phyloP scores from a whole-genome alignment of 345 rosid genomes.

The Eucalyptus pauciflora region DNA sequence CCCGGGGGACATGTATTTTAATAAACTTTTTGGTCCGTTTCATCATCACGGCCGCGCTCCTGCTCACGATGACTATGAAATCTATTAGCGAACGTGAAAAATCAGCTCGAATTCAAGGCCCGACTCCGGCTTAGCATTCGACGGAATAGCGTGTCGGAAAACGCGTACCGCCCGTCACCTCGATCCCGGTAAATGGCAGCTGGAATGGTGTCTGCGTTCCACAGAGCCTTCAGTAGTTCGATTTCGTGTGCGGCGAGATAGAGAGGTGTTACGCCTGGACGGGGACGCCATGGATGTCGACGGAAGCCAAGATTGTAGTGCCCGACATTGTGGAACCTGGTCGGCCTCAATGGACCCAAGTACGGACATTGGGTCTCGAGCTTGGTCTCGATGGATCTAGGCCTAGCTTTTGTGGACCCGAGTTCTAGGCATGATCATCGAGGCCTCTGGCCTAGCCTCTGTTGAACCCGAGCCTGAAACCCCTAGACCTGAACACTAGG shows the following conservation, averaged over 20 bases:
- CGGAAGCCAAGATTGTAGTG: not conserved
- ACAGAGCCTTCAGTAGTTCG: not conserved
- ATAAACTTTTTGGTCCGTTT: not conserved
- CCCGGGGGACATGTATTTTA: not conserved
- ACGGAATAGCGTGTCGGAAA: not conserved
- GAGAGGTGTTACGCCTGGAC: not conserved
- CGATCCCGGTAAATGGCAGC: too few species aligned
- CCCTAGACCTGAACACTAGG: not conserved
- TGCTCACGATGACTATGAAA: too few species aligned
- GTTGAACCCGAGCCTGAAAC: fast-evolving
- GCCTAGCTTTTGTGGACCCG: not conserved
- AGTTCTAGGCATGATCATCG: fast-evolving
- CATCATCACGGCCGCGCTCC: not conserved
- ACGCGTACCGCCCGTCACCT: not conserved
- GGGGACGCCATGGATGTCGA: not conserved
- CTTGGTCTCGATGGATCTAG: too few species aligned
- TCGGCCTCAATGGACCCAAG: not conserved
- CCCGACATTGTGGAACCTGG: not conserved
- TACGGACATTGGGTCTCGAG: not conserved
- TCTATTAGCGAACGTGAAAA: too few species aligned
- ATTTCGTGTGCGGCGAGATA: not conserved
- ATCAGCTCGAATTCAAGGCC: not conserved
- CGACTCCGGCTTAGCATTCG: not conserved
- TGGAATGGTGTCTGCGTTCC: not conserved
- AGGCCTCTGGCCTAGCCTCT: not conserved